phyloP scores from a whole-genome alignment of 1,139 yeast genomes.

The Pichia sp. region DNA sequence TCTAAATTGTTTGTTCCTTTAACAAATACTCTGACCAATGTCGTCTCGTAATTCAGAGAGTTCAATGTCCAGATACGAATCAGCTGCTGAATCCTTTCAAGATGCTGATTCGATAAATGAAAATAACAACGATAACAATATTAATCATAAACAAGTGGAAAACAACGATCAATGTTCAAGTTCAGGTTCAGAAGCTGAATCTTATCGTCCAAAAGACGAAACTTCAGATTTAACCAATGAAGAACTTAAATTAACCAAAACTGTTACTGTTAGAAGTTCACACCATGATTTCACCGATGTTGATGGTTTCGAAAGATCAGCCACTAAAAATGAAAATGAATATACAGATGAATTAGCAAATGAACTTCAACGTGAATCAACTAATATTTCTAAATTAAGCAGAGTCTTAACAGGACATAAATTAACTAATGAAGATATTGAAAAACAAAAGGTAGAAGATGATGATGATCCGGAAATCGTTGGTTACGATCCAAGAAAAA shows the following conservation, averaged over 20 bases:
- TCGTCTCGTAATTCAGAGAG: slow-evolving; percentile 10
- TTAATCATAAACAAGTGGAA: neutral
- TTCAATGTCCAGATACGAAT: slow-evolving; percentile 13
- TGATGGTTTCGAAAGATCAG: slow-evolving; percentile 1
- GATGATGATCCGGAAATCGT: slow-evolving; percentile 22
- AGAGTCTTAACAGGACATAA: slow-evolving; percentile 14
- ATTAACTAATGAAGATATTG: neutral
- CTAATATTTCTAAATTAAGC: slow-evolving; percentile 18
- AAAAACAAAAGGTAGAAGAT: slow-evolving; percentile 6
- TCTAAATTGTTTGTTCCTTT: too few relatives aligned
- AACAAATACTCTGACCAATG: too few relatives aligned
- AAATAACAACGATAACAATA: neutral
- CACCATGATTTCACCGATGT: slow-evolving; percentile 1
- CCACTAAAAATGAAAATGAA: slow-evolving; percentile 13
- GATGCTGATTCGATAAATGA: slow-evolving; percentile 1
- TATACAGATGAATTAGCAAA: slow-evolving; percentile 23
- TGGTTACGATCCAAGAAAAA: slow-evolving; percentile 35
- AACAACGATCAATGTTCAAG: neutral
- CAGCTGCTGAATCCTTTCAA: slow-evolving; percentile 13
- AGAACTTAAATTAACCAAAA: slow-evolving; percentile 2
- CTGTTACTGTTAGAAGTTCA: slow-evolving; percentile 7
- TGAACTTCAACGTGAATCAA: slow-evolving; percentile 22
- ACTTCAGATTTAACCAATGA: neutral
- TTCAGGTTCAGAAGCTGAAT: slow-evolving; percentile 1
- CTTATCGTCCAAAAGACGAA: neutral